A percentile compares a stretch with the other conserved stretches of the same genome.
phyloP scores from a whole-genome alignment of 768 basidiomycete species.

The Pleurotus citrinopileatus region DNA sequence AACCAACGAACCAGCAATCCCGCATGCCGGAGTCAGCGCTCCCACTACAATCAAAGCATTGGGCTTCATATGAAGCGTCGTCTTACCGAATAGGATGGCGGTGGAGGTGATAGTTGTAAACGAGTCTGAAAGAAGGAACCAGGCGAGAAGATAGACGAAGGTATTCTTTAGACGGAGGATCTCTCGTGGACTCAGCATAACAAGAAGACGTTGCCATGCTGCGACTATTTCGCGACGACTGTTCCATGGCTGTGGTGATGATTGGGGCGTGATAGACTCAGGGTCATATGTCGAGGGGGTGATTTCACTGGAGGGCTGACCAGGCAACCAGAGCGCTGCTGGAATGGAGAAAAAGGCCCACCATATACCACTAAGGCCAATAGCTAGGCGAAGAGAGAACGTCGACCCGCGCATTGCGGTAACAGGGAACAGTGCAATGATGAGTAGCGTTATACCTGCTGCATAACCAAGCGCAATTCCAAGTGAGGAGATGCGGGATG shows the following conservation, averaged over 20 bases:
- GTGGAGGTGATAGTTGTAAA: constrained; percentile 93
- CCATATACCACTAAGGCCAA: constrained; percentile 83
- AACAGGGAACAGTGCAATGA: constrained; percentile 79
- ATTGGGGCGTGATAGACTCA: constrained; percentile 5
- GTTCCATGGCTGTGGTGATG: constrained; percentile 35
- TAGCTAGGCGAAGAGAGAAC: constrained; percentile 74
- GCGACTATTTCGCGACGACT: constrained; percentile 48
- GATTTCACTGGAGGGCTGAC: constrained; percentile 21
- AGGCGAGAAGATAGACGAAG: constrained; percentile 87
- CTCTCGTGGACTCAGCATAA: constrained; percentile 72
- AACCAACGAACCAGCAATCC: constrained; percentile 80
- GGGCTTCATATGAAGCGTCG: constrained; percentile 75
- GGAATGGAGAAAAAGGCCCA: constrained; percentile 85
- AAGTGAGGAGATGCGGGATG: constrained; percentile 77
- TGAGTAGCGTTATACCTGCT: constrained; percentile 75
- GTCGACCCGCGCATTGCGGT: constrained; percentile 71
- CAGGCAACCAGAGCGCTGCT: constrained; percentile 72
- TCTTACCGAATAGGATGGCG: constrained; percentile 91
- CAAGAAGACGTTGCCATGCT: constrained; percentile 76
- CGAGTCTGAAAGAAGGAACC: constrained; percentile 93
- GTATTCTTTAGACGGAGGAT: constrained; percentile 76
- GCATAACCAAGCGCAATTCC: constrained; percentile 87
- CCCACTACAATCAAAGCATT: constrained; percentile 79
- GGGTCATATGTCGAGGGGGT: neutral
- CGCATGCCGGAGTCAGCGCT: constrained; percentile 70